Evolutionary conservation across 768 basidiomycete species (phyloP), one percentile per base, ranked within the genome.

Genomic region (Hemileccinum impolitum): DNA sequence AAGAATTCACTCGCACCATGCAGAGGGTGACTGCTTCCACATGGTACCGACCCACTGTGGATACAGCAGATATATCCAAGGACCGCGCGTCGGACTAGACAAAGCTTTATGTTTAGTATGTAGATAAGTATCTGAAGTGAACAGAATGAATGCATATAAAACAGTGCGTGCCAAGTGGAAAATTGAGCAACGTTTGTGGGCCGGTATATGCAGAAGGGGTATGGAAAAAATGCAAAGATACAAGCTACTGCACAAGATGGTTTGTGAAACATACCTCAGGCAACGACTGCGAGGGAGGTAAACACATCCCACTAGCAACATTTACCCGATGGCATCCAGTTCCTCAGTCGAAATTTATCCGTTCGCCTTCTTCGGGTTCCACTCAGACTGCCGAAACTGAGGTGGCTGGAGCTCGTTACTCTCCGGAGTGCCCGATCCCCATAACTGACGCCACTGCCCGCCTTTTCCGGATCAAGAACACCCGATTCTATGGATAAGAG

Each of bases 371-470:
- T 76, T 42, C 85, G 81, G 39, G 77, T 70, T n/a, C 78, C 81
- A 61, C 85, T 88, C 43, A 89, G 70, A 62, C 87, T 90, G 14
- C 88, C 89, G 65, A 91, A 90, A 64, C 90, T 91, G 59, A 94
- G 72, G 48, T 89, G 82, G 60, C 89, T 91, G n/a, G 87, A 88
- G 65, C 89, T 91, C 53, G 87, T 93, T 28, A 97, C 91, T 60
- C 95, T 78, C 48, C 93, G 79, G 28, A 98, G 75, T 19, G 93
- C 89, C 51, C 96, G 79, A 67, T 97, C 96, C 9, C 96, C 96
- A 63, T 96, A 99, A 61, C 89, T 92, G 39, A 99, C 93, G 18
- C 96, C 96, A 53, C 90, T 94, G 1, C 93, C 95, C 14, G 90
- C 82, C 63, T 90, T 88, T 71, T 97, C 94, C 36, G 95, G 95